Conservation (phyloP, 352 stramenopile species). For the Globisporangium camurandrum region DNA sequence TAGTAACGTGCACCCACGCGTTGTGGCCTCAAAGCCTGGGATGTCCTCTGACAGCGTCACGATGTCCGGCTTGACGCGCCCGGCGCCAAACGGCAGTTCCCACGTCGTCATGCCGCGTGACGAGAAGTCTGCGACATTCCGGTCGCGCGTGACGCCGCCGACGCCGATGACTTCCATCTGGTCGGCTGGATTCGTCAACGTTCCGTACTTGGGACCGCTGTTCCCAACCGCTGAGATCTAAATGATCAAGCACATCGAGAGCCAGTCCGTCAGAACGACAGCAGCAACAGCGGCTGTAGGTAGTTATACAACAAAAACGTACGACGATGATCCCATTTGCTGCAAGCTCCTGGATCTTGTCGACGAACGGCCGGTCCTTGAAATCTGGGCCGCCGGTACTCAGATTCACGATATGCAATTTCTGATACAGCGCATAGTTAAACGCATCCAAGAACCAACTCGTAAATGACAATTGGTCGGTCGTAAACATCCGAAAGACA, state of each 20-base stretch:
- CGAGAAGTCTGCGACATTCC: conserved; percentile 68
- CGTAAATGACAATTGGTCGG: conserved; percentile 81
- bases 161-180: conserved; percentile 83
- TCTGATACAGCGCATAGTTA: conserved; percentile 79
- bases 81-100: conserved; percentile 76
- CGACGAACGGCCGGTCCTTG: conserved; percentile 79
- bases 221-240: conserved; percentile 82
- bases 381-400: conserved; percentile 83
- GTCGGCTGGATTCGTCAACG: conserved; percentile 80
- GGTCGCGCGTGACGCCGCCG: conserved; percentile 48
- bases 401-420: conserved; percentile 80
- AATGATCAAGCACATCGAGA: not conserved
- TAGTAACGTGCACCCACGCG: conserved; percentile 45
- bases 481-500: conserved; percentile 84
- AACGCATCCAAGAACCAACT: conserved; percentile 89
- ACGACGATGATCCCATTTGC: conserved; percentile 77
- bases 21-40: conserved; percentile 41
- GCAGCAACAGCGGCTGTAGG: not conserved
- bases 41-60: conserved; percentile 66
- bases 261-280: too few relatives aligned
- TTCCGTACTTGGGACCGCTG: conserved; percentile 76
- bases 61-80: conserved; percentile 82
- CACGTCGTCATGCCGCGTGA: conserved; percentile 82
- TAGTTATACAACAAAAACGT: not conserved
- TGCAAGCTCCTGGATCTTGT: conserved; percentile 79